Conservation (phyloP, 306 rosid species). For the Trifolium repens region DNA sequence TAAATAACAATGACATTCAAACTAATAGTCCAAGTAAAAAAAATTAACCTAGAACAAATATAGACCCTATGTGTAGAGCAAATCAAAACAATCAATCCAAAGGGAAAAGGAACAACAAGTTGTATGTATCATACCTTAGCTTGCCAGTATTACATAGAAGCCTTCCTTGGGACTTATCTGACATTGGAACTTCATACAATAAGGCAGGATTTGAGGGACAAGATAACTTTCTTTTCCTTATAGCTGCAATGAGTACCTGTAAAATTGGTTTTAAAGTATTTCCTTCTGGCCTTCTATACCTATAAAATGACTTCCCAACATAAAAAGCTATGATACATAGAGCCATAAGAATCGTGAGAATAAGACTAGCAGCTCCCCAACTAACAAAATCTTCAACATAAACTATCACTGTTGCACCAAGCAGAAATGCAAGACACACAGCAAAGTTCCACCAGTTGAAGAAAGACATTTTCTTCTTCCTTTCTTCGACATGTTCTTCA, state of each 20-base stretch:
- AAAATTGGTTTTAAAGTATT: slow-evolving; percentile 50
- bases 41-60: no score
- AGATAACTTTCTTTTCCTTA: slow-evolving; percentile 53
- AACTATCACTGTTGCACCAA: slow-evolving; percentile 52
- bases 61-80: no score
- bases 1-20: no score
- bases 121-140: slow-evolving; percentile 43
- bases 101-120: not conserved
- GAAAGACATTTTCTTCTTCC: slow-evolving; percentile 59
- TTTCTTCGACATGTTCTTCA: slow-evolving; percentile 48
- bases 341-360: slow-evolving; percentile 46
- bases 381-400: slow-evolving; percentile 50
- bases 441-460: slow-evolving; percentile 60
- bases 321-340: slow-evolving; percentile 41
- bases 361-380: slow-evolving; percentile 55
- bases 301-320: slow-evolving; percentile 47
- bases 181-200: slow-evolving; percentile 48
- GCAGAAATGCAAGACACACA: slow-evolving; percentile 42
- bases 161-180: slow-evolving; percentile 43
- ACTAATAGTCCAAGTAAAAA: no score
- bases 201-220: slow-evolving; percentile 43
- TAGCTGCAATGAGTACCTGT: slow-evolving; percentile 57
- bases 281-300: slow-evolving; percentile 48
- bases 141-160: slow-evolving; percentile 50
- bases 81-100: no score